Percentiles rank a stretch among this genome's conserved stretches.
These are phyloP conservation scores for Alternaria alternata DNA, from an alignment of 2,329 filamentous ascomycete species.

Conservation along the genomic window DNA sequence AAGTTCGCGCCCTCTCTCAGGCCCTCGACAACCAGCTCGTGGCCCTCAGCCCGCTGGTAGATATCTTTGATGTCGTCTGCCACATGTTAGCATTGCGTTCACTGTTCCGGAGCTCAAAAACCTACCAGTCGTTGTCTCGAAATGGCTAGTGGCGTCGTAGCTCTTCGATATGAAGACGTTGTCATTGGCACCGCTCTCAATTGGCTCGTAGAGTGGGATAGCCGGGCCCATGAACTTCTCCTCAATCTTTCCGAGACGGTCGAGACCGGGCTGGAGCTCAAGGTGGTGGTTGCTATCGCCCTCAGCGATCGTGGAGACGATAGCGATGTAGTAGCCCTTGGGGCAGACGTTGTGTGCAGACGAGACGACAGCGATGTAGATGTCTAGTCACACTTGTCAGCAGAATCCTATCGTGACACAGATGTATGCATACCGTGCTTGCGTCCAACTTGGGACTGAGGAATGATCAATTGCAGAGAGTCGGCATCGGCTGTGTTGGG, in stretches of 20 bases:
- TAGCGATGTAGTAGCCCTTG: slow-evolving; percentile 98
- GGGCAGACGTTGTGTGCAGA: slow-evolving; percentile 98
- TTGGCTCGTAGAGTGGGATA: slow-evolving; percentile 92
- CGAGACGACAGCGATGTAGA: slow-evolving; percentile 96
- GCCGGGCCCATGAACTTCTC: slow-evolving; percentile 96
- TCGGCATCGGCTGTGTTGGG: slow-evolving; percentile 88
- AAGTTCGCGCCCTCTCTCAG: slow-evolving; percentile 78
- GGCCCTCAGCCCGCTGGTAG: slow-evolving; percentile 81
- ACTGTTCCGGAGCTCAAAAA: neutral
- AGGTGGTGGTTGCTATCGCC: slow-evolving; percentile 91
- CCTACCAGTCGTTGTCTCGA: slow-evolving; percentile 81
- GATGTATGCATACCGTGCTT: slow-evolving; percentile 77
- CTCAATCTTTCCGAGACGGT: slow-evolving; percentile 90
- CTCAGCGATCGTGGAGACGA: slow-evolving; percentile 97
- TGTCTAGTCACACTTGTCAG: slow-evolving; percentile 65
- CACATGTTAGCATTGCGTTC: slow-evolving; percentile 32
- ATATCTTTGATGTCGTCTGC: slow-evolving; percentile 94
- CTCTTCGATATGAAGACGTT: slow-evolving; percentile 98
- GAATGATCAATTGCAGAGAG: slow-evolving; percentile 94
- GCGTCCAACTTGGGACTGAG: slow-evolving; percentile 94
- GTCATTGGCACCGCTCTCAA: slow-evolving; percentile 82
- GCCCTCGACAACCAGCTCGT: slow-evolving; percentile 88
- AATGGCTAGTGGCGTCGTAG: slow-evolving; percentile 97
- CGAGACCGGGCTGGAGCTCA: slow-evolving; percentile 90
- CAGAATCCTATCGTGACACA: neutral